phyloP scores from a whole-genome alignment of 345 rosid genomes.

The Gossypium mustelinum region DNA sequence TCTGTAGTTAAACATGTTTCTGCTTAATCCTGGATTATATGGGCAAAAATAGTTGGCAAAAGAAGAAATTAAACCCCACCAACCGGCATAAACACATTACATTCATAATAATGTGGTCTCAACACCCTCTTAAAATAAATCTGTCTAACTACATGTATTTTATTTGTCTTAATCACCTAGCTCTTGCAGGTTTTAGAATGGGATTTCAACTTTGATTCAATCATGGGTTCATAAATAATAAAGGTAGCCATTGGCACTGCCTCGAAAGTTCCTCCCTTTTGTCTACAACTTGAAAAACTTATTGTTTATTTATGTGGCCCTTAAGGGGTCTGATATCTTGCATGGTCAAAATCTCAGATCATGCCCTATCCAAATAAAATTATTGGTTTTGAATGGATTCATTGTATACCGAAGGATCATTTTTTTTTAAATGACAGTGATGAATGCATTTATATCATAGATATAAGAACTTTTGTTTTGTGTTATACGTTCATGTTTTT shows the following conservation, averaged over 20 bases:
- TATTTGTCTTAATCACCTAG: neutral
- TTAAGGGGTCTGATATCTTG: neutral
- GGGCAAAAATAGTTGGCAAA: conserved; percentile 28
- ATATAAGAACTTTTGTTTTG: conserved; percentile 1
- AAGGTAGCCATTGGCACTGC: conserved; percentile 20
- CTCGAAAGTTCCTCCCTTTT: conserved; percentile 26
- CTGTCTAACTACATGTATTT: conserved; percentile 10
- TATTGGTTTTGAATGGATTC: neutral
- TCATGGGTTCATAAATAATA: too few species aligned
- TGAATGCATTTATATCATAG: neutral
- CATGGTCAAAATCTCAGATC: conserved; percentile 5
- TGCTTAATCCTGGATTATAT: conserved; percentile 1
- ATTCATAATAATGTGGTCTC: neutral
- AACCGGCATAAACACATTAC: conserved; percentile 27
- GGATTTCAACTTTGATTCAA: neutral
- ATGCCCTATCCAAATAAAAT: neutral
- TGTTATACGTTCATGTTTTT: conserved; percentile 10
- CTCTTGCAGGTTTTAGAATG: neutral
- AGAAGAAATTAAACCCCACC: conserved; percentile 21
- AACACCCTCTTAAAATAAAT: neutral
- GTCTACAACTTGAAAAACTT: neutral
- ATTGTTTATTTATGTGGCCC: neutral
- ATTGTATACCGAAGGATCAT: neutral
- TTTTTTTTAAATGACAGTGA: neutral
- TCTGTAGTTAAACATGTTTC: neutral